These are phyloP conservation scores for Turritis glabra DNA, from an alignment of 345 rosid genomes.

Conservation along the genomic window DNA sequence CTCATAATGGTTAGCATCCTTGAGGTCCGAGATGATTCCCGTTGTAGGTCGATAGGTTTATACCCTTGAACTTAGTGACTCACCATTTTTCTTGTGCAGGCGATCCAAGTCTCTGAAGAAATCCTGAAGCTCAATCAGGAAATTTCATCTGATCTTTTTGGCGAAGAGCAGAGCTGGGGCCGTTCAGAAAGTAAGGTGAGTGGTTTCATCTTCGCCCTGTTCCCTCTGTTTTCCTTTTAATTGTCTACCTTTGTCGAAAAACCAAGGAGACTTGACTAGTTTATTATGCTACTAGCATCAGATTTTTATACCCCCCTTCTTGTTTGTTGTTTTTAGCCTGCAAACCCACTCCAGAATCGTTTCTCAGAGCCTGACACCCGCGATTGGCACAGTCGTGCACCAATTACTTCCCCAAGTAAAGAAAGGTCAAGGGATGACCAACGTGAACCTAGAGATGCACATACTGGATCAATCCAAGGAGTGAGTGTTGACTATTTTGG, in stretches of 20 bases:
- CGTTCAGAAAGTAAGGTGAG: constrained; percentile 65
- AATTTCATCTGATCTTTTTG: constrained; percentile 68
- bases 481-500: constrained; percentile 34
- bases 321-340: constrained; percentile 43
- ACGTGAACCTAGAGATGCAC: constrained; percentile 52
- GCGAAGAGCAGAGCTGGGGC: constrained; percentile 77
- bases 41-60: no score
- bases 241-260: neutral
- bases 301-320: neutral
- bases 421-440: constrained; percentile 68
- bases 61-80: neutral
- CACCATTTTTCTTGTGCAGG: constrained; percentile 38
- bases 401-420: constrained; percentile 57
- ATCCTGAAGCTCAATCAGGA: constrained; percentile 65
- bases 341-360: constrained; percentile 57
- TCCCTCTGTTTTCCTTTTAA: neutral
- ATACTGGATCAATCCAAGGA: constrained; percentile 53
- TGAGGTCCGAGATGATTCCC: no score
- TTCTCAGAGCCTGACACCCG: constrained; percentile 85
- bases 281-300: neutral
- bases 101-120: constrained; percentile 55
- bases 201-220: neutral
- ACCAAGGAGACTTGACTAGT: neutral
- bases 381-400: constrained; percentile 87
- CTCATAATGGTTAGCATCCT: no score